phyloP scores from a whole-genome alignment of 192 early-diverging fungal genomes.

The Coemansia biformis region DNA sequence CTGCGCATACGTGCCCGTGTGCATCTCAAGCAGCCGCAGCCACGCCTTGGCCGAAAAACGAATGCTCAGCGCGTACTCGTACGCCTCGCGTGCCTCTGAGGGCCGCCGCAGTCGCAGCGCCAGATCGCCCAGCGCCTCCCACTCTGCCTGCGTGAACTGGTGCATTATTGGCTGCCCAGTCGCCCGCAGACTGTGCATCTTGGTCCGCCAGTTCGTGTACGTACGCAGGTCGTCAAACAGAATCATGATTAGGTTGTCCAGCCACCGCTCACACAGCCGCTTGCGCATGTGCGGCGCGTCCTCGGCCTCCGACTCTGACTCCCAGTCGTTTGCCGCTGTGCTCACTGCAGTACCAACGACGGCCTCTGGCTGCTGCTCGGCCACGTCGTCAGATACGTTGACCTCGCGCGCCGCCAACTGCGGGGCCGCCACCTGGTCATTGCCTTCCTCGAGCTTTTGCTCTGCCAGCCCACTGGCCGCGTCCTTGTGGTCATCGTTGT shows the following conservation, averaged over 20 bases:
- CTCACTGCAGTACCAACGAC: too few relatives aligned
- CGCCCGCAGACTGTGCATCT: slow-evolving; percentile 55
- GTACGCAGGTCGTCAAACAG: slow-evolving; percentile 94
- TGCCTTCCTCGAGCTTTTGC: slow-evolving; percentile 19
- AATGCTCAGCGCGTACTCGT: slow-evolving; percentile 77
- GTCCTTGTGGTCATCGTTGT: slow-evolving; percentile 17
- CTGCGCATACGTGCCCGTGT: slow-evolving; percentile 56
- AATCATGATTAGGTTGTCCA: slow-evolving; percentile 99
- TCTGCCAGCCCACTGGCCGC: slow-evolving; percentile 2
- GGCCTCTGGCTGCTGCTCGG: not conserved
- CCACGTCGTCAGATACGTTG: slow-evolving; percentile 1
- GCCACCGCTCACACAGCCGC: slow-evolving; percentile 97
- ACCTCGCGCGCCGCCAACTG: slow-evolving; percentile 23
- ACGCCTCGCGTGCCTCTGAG: slow-evolving; percentile 90
- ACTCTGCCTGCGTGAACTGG: slow-evolving; percentile 93
- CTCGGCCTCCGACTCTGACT: not conserved
- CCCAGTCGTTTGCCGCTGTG: too few relatives aligned
- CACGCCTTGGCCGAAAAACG: slow-evolving; percentile 92
- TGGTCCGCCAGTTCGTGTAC: slow-evolving; percentile 89
- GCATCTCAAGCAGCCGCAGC: slow-evolving; percentile 75
- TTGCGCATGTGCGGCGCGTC: slow-evolving; percentile 55
- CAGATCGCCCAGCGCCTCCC: slow-evolving; percentile 96
- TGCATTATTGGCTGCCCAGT: slow-evolving; percentile 65
- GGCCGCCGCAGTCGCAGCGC: slow-evolving; percentile 79
- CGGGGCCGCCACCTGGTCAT: slow-evolving; percentile 20